These are phyloP conservation scores for Rubia peregrina DNA, from an alignment of 305 asterid genomes.

Conservation along the genomic window DNA sequence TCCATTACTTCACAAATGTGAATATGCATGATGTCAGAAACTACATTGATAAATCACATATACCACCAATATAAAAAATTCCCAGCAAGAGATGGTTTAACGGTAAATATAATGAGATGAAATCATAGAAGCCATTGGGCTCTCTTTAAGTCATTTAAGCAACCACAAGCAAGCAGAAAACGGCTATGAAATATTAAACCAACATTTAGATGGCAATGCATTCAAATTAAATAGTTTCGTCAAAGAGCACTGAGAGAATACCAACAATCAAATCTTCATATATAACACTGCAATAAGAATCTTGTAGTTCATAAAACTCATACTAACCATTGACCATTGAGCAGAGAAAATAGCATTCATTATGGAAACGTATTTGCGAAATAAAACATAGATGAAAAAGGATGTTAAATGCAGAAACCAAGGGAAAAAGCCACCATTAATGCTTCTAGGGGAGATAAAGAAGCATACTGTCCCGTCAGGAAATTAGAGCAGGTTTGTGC, in stretches of 20 bases:
- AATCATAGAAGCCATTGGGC: neutral
- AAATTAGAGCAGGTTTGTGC: neutral
- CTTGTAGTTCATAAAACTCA: neutral
- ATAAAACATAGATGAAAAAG: neutral
- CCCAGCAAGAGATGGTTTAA: neutral
- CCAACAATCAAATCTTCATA: neutral
- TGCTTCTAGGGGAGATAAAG: slow-evolving; percentile 17
- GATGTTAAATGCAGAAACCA: slow-evolving; percentile 15
- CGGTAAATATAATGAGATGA: neutral
- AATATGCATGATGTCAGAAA: neutral
- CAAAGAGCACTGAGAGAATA: neutral
- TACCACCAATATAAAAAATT: neutral
- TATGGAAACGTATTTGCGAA: slow-evolving; percentile 82
- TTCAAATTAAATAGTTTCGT: neutral
- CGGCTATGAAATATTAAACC: neutral
- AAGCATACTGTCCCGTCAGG: slow-evolving; percentile 65
- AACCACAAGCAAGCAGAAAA: neutral
- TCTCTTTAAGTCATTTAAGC: neutral
- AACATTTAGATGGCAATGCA: neutral
- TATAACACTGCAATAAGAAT: neutral
- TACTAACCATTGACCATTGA: slow-evolving; percentile 76
- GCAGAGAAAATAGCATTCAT: slow-evolving; percentile 97
- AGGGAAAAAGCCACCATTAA: slow-evolving; percentile 2
- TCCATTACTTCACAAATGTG: neutral
- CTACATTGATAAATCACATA: neutral